Evolutionary conservation across 1,284 basidiomycete species (phyloP).

Genomic region (Cutaneotrichosporon sp.): DNA sequence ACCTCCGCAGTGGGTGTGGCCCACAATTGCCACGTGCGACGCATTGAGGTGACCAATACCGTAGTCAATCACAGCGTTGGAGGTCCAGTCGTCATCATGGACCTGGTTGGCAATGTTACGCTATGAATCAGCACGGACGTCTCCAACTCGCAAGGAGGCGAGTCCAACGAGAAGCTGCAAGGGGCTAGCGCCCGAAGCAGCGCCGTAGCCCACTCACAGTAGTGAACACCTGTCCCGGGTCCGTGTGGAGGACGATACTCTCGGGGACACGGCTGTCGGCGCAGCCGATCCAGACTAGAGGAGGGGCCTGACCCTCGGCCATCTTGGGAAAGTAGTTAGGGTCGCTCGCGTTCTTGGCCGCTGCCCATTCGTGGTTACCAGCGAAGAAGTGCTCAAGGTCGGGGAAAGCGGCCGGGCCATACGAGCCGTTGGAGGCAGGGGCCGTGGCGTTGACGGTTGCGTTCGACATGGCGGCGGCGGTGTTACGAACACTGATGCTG

Average conservation of each 20-base stretch:
- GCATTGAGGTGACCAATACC: slow-evolving; percentile 74
- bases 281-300: slow-evolving; percentile 48
- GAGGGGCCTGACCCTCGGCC: slow-evolving; percentile 40
- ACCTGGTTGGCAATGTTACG: slow-evolving; percentile 53
- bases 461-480: background rate
- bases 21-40: slow-evolving; percentile 76
- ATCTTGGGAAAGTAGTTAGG: slow-evolving; percentile 32
- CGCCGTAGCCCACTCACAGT: slow-evolving; percentile 44
- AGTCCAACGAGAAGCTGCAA: background rate
- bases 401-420: slow-evolving; percentile 9
- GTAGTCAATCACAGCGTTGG: slow-evolving; percentile 71
- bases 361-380: slow-evolving; percentile 38
- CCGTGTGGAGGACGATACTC: slow-evolving; percentile 37
- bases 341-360: slow-evolving; percentile 23
- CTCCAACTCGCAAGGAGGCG: background rate
- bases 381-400: slow-evolving; percentile 23
- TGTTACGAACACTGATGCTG: background rate
- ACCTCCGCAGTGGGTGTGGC: slow-evolving; percentile 77
- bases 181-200: too few species aligned
- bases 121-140: slow-evolving; percentile 2
- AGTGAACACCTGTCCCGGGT: slow-evolving; percentile 65
- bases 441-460: background rate
- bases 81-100: slow-evolving; percentile 70
- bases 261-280: slow-evolving; percentile 49
- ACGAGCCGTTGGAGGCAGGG: background rate